phyloP scores from a whole-genome alignment of 495 filamentous ascomycete species.

The Penicillium psychrofluorescens region DNA sequence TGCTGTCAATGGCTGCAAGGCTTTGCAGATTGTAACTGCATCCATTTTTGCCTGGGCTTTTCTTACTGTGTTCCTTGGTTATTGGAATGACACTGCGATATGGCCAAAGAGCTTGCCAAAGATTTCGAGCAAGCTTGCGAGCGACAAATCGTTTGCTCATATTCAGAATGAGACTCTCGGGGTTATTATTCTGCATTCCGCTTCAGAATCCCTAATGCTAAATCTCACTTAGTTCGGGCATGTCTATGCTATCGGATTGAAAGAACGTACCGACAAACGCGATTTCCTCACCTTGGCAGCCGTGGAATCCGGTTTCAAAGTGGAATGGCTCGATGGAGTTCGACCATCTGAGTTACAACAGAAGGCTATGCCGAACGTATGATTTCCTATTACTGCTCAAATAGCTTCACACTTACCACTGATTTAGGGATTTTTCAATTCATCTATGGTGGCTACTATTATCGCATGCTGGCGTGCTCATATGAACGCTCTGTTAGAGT shows the following conservation, averaged over 20 bases:
- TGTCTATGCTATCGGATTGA: constrained; percentile 55
- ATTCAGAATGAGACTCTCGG: constrained; percentile 23
- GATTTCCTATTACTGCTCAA: background rate
- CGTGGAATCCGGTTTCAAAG: constrained; percentile 40
- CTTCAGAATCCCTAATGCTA: background rate
- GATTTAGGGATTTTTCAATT: constrained; percentile 6
- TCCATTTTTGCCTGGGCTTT: background rate
- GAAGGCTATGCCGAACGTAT: constrained; percentile 19
- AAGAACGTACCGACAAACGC: constrained; percentile 52
- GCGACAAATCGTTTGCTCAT: constrained; percentile 13
- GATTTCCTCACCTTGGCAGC: constrained; percentile 52
- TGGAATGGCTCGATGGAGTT: constrained; percentile 49
- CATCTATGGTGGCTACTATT: constrained; percentile 5
- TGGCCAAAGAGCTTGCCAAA: background rate
- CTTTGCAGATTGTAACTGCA: background rate
- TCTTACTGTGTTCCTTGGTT: background rate
- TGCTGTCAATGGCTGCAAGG: background rate
- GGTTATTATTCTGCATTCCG: constrained; percentile 2
- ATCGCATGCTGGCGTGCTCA: constrained; percentile 31
- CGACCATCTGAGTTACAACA: constrained; percentile 11
- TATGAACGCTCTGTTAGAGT: constrained; percentile 28
- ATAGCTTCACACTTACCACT: background rate
- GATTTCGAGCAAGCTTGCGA: background rate
- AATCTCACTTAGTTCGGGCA: constrained; percentile 20
- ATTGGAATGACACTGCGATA: background rate